These are phyloP conservation scores for Diaporthe caulivora DNA, from an alignment of 2,329 filamentous ascomycete species.

Conservation along the genomic window DNA sequence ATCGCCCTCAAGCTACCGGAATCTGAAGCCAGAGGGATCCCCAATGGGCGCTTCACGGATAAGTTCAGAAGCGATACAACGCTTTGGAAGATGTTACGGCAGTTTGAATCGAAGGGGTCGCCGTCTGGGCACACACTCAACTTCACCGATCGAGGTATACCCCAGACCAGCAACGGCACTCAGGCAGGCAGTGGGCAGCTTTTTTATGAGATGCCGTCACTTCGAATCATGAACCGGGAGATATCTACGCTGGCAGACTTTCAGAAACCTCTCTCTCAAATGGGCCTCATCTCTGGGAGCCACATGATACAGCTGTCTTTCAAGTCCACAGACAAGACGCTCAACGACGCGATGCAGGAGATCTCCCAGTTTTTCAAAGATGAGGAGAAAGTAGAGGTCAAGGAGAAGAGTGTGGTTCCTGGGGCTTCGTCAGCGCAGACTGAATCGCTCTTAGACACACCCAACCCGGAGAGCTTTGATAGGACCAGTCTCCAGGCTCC, in stretches of 20 bases:
- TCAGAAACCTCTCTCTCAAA: slow-evolving; percentile 87
- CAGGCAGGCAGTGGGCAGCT: slow-evolving; percentile 77
- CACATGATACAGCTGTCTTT: slow-evolving; percentile 84
- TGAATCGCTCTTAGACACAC: not conserved
- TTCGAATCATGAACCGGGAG: slow-evolving; percentile 87
- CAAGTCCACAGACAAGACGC: slow-evolving; percentile 78
- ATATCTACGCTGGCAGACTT: slow-evolving; percentile 82
- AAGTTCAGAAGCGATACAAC: slow-evolving; percentile 91
- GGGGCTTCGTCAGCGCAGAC: slow-evolving; percentile 39
- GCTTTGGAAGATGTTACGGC: slow-evolving; percentile 89
- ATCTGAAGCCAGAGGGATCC: slow-evolving; percentile 72
- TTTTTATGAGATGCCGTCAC: slow-evolving; percentile 87
- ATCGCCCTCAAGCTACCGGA: slow-evolving; percentile 89
- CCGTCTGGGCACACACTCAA: slow-evolving; percentile 75
- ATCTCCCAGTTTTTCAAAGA: slow-evolving; percentile 82
- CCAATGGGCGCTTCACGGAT: slow-evolving; percentile 78
- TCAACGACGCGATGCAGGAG: slow-evolving; percentile 87
- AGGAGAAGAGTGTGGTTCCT: slow-evolving; percentile 37
- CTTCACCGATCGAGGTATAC: slow-evolving; percentile 85
- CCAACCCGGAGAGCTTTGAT: slow-evolving; percentile 19
- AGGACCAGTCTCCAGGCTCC: slow-evolving; percentile 6
- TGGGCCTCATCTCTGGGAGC: slow-evolving; percentile 88
- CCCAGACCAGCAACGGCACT: slow-evolving; percentile 67
- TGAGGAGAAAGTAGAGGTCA: slow-evolving; percentile 49
- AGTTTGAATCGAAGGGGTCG: slow-evolving; percentile 85